phyloP scores from a whole-genome alignment of 805 yeast species.

The Yamadazyma sp. region DNA sequence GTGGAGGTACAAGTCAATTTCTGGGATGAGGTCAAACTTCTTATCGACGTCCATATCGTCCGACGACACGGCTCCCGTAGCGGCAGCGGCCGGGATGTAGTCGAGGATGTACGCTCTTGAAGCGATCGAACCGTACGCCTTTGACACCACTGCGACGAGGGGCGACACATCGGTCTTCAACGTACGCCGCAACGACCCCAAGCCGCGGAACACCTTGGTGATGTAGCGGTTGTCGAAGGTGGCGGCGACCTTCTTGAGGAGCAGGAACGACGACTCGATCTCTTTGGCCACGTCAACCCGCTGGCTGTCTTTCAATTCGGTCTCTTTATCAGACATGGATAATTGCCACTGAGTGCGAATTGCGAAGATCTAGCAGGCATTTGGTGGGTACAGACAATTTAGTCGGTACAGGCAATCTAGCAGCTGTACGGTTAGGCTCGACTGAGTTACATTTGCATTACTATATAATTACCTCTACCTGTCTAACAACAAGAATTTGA shows the following conservation, averaged over 20 bases:
- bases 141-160: conserved; percentile 54
- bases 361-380: too few species aligned
- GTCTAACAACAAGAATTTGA: conserved; percentile 39
- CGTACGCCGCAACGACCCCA: conserved; percentile 70
- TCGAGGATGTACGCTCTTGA: conserved; percentile 23
- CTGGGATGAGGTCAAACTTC: conserved; percentile 55
- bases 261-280: conserved; percentile 44
- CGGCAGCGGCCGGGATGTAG: conserved; percentile 20
- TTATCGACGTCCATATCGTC: conserved; percentile 21
- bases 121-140: conserved; percentile 53
- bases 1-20: conserved; percentile 76
- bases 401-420: too few species aligned
- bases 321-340: conserved; percentile 10
- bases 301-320: conserved; percentile 4
- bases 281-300: conserved; percentile 20
- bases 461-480: conserved; percentile 14
- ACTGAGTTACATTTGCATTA: too few species aligned
- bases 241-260: conserved; percentile 60
- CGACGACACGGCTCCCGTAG: conserved; percentile 23
- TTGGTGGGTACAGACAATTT: too few species aligned
- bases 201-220: conserved; percentile 79
- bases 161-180: conserved; percentile 42
- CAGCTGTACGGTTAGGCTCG: too few species aligned
- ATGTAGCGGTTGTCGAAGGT: conserved; percentile 85
- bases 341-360: conserved; percentile 16